A percentile compares a stretch with the other conserved stretches of the same genome.
These are phyloP conservation scores for Solioccasus polychromus DNA, from an alignment of 768 basidiomycete species.

Conservation along the genomic window DNA sequence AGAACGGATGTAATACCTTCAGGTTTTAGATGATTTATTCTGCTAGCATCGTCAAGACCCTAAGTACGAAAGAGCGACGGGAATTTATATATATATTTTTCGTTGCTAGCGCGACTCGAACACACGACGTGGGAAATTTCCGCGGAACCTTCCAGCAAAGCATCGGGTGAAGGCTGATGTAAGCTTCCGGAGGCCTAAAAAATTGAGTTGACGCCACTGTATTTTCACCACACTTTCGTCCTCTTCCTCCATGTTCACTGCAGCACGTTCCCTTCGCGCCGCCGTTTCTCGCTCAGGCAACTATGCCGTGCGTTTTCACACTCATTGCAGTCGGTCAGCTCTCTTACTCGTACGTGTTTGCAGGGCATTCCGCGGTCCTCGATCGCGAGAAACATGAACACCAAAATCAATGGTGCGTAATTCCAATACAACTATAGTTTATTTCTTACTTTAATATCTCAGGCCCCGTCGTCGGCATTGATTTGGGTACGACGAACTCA, in stretches of 20 bases:
- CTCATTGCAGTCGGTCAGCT: background rate
- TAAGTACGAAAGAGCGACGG: background rate
- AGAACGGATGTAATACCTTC: no score
- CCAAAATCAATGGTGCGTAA: conserved; percentile 79
- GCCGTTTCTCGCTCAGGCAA: conserved; percentile 57
- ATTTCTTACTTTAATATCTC: background rate
- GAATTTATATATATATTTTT: background rate
- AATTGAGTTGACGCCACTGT: conserved; percentile 41
- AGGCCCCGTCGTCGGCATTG: conserved; percentile 95
- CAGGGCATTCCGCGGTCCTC: conserved; percentile 67
- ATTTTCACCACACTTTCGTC: conserved; percentile 30
- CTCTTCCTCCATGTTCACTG: conserved; percentile 67
- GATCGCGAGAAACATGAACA: conserved; percentile 92
- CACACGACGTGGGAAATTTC: conserved; percentile 7
- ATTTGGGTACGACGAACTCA: conserved; percentile 91
- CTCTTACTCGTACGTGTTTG: conserved; percentile 8
- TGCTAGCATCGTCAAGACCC: no score
- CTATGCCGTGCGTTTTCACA: conserved; percentile 52
- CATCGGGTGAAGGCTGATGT: conserved; percentile 18
- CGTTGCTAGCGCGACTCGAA: conserved; percentile 3
- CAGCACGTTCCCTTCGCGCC: conserved; percentile 60
- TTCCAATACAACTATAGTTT: background rate
- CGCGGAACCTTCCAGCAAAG: conserved; percentile 15
- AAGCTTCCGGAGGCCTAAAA: conserved; percentile 39
- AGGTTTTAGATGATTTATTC: no score